Evolutionary conservation across 345 rosid genomes (phyloP).

Genomic region (Psidium guajava): DNA sequence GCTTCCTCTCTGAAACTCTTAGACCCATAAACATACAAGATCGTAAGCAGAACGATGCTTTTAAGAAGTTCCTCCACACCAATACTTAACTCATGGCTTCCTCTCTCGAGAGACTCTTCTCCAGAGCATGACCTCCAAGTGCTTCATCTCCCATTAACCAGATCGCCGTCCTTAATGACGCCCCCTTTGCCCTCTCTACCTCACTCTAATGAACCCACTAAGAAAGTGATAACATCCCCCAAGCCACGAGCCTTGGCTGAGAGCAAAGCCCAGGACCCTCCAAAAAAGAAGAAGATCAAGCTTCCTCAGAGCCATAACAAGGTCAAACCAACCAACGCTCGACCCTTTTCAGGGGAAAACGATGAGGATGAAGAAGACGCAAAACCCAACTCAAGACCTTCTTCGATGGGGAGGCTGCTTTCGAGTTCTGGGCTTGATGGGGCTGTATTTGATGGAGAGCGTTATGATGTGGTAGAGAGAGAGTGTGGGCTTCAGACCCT

Average conservation of each 20-base stretch:
- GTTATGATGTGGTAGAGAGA: not conserved
- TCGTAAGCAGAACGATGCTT: conserved; percentile 17
- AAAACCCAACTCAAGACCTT: not conserved
- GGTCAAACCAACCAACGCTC: not conserved
- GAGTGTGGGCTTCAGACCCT: conserved; percentile 8
- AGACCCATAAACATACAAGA: too few relatives aligned
- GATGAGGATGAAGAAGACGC: not conserved
- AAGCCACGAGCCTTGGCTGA: conserved; percentile 5
- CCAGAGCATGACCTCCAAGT: conserved; percentile 31
- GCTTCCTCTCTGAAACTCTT: not conserved
- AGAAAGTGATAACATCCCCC: conserved; percentile 8
- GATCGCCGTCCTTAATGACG: conserved; percentile 20
- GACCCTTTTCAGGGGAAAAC: not conserved
- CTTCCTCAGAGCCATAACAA: conserved; percentile 3
- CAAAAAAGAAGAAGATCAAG: conserved; percentile 4
- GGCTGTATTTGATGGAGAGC: conserved; percentile 9
- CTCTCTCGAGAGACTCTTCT: conserved; percentile 25
- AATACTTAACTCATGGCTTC: conserved; percentile 43
- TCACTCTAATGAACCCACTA: conserved; percentile 12
- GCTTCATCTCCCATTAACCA: conserved; percentile 10
- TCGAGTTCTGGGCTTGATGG: conserved; percentile 41
- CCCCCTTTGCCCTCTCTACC: conserved; percentile 4
- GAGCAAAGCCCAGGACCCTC: conserved; percentile 10
- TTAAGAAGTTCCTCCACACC: conserved; percentile 45
- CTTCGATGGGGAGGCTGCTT: conserved; percentile 13